Evolutionary conservation across 108 stramenopile species (phyloP).

Genomic region (Skeletonema costatum): DNA sequence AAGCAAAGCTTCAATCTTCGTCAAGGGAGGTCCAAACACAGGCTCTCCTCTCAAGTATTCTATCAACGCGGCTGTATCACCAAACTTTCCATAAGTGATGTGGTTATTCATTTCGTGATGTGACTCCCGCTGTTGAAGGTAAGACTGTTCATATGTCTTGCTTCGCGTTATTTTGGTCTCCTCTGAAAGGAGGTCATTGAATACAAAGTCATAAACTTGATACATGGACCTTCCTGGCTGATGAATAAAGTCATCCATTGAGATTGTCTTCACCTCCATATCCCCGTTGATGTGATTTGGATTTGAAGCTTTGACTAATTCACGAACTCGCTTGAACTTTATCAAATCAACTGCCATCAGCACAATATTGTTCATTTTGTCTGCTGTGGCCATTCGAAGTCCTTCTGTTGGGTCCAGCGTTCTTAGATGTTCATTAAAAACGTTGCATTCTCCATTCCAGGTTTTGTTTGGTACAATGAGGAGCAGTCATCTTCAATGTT

Average conservation of each 20-base stretch:
- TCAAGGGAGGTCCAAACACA: neutral
- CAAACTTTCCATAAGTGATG: neutral
- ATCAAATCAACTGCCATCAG: neutral
- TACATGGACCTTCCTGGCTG: neutral
- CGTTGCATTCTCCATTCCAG: neutral
- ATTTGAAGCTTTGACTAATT: neutral
- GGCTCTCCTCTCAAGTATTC: neutral
- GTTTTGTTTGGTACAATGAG: neutral
- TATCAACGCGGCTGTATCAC: neutral
- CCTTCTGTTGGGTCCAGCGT: neutral
- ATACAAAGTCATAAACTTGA: neutral
- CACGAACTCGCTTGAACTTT: neutral
- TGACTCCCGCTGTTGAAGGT: neutral
- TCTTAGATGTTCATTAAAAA: conserved; percentile 2
- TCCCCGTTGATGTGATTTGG: neutral
- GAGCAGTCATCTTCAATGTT: neutral
- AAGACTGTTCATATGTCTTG: neutral
- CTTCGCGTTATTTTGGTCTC: neutral
- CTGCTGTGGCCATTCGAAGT: neutral
- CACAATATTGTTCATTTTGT: neutral
- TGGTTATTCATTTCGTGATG: neutral
- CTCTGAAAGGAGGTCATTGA: neutral
- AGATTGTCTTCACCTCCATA: neutral
- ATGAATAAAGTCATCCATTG: neutral
- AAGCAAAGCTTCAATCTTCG: neutral